Percentiles rank a stretch among this genome's conserved stretches.
These are phyloP conservation scores for Ascochyta viciae-villosae DNA, from an alignment of 2,329 filamentous ascomycete species.

Conservation along the genomic window DNA sequence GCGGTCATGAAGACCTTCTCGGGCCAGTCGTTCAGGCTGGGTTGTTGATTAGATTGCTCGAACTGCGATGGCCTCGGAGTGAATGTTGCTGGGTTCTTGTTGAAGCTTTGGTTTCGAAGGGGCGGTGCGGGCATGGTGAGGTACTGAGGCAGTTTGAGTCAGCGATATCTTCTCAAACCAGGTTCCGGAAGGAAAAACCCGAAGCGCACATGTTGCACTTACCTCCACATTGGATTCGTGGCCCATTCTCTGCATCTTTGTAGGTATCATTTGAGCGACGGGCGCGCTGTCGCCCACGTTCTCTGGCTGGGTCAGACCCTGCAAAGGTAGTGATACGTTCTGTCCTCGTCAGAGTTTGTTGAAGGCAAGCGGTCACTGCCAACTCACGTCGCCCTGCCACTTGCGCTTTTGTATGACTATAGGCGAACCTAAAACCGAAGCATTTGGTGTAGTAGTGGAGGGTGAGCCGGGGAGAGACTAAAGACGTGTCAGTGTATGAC, in stretches of 20 bases:
- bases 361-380: too few relatives aligned
- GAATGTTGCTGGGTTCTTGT: neutral
- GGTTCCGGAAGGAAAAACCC: neutral
- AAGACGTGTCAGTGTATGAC: neutral
- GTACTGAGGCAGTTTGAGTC: neutral
- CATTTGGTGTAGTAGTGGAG: neutral
- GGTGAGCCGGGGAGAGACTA: conserved; percentile 3
- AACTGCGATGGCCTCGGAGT: neutral
- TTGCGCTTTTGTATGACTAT: conserved; percentile 17
- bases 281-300: neutral
- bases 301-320: neutral
- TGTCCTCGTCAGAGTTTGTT: neutral
- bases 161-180: neutral
- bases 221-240: conserved; percentile 2
- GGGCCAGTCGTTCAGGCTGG: neutral
- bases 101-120: neutral
- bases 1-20: neutral
- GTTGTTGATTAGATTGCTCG: neutral
- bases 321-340: conserved; percentile 1
- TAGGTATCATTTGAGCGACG: neutral
- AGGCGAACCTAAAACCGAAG: neutral
- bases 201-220: neutral
- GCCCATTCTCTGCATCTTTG: conserved; percentile 11
- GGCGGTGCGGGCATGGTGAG: neutral
- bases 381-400: conserved; percentile 14